phyloP scores from a whole-genome alignment of 352 stramenopile species.

The Pythium phragmiticola region DNA sequence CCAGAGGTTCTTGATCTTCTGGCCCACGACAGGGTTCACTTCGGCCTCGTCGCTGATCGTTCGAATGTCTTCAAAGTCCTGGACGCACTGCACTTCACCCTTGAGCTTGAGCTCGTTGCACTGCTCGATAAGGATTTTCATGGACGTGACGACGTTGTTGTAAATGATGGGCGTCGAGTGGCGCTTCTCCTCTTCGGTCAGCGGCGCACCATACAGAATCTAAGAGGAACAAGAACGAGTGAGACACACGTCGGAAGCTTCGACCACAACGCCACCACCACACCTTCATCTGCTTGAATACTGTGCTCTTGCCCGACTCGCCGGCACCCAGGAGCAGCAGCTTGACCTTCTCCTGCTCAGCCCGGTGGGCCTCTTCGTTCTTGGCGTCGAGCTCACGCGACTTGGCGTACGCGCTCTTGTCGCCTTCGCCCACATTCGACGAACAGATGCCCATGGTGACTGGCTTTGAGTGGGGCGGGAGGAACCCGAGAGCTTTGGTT shows the following conservation, averaged over 20 bases:
- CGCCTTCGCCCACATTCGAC: slow-evolving; percentile 55
- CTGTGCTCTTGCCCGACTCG: slow-evolving; percentile 95
- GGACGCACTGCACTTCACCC: slow-evolving; percentile 62
- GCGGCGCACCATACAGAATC: slow-evolving; percentile 81
- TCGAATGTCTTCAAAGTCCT: slow-evolving; percentile 82
- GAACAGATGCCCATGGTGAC: slow-evolving; percentile 66
- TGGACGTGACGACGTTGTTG: slow-evolving; percentile 89
- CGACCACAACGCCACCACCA: slow-evolving; percentile 1
- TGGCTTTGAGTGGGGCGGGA: slow-evolving; percentile 6
- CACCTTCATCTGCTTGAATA: slow-evolving; percentile 93
- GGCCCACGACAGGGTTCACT: slow-evolving; percentile 88
- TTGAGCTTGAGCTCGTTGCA: slow-evolving; percentile 80
- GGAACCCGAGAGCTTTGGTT: not conserved
- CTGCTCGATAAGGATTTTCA: slow-evolving; percentile 92
- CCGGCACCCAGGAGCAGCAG: slow-evolving; percentile 92
- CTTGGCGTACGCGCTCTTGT: slow-evolving; percentile 66
- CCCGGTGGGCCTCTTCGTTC: slow-evolving; percentile 75
- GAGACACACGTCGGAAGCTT: not conserved
- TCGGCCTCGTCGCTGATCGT: slow-evolving; percentile 82
- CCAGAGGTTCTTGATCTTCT: slow-evolving; percentile 95
- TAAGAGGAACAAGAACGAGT: slow-evolving; percentile 23
- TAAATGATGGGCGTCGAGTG: slow-evolving; percentile 89
- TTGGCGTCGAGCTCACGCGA: slow-evolving; percentile 75
- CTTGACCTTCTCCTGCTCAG: slow-evolving; percentile 94
- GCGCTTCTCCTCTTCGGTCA: slow-evolving; percentile 88